phyloP scores from a whole-genome alignment of 108 stramenopile genomes.

The Stephanodiscus minutulus region DNA sequence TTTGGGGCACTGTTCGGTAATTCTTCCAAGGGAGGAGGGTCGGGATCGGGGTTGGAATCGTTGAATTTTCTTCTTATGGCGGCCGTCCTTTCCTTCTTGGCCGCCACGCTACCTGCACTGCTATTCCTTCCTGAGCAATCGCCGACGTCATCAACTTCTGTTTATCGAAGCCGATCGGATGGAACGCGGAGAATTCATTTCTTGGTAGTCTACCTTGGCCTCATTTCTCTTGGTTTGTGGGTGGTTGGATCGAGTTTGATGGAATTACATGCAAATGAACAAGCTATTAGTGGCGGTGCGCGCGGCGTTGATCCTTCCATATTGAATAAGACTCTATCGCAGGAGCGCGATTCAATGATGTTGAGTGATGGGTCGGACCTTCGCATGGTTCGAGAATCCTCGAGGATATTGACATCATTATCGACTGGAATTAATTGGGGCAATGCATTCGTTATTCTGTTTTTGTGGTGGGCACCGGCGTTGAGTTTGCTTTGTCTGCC shows the following conservation, averaged over 20 bases:
- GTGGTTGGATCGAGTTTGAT: slow-evolving; percentile 58
- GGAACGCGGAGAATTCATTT: slow-evolving; percentile 70
- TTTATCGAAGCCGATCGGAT: slow-evolving; percentile 46
- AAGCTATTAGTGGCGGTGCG: slow-evolving; percentile 14
- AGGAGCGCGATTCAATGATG: background rate
- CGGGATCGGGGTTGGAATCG: slow-evolving; percentile 26
- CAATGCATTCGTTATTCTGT: slow-evolving; percentile 55
- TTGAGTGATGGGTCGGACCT: background rate
- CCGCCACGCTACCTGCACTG: slow-evolving; percentile 62
- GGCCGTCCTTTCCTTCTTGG: slow-evolving; percentile 62
- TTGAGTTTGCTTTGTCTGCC: slow-evolving; percentile 56
- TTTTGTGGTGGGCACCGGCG: slow-evolving; percentile 73
- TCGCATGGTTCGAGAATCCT: background rate
- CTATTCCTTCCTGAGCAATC: slow-evolving; percentile 58
- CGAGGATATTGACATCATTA: slow-evolving; percentile 16
- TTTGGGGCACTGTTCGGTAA: slow-evolving; percentile 61
- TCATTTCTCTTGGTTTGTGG: slow-evolving; percentile 57
- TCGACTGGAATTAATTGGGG: slow-evolving; percentile 49
- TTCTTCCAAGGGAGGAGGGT: background rate
- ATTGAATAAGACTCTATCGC: slow-evolving; percentile 1
- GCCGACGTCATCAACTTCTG: slow-evolving; percentile 22
- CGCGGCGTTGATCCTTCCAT: slow-evolving; percentile 7
- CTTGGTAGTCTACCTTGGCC: slow-evolving; percentile 66
- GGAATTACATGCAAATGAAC: slow-evolving; percentile 34
- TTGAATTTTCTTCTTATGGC: slow-evolving; percentile 86